These are phyloP conservation scores for Taiozyma sp. DNA, from an alignment of 1,139 yeast species.

Conservation along the genomic window DNA sequence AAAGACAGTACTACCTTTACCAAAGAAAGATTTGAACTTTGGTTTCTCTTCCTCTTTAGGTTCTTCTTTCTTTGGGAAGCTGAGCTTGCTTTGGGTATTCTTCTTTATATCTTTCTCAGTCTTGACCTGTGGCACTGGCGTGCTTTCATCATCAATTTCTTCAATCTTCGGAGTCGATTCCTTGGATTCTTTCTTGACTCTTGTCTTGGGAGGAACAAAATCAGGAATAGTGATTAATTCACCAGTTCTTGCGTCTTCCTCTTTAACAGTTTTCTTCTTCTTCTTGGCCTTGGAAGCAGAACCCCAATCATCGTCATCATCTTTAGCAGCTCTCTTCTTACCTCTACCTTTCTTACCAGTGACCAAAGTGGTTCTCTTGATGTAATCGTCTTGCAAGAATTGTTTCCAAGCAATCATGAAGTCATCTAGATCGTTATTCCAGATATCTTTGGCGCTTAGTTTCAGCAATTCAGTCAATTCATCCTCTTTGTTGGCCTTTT, in stretches of 20 bases:
- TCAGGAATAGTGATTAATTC: slow-evolving; percentile 22
- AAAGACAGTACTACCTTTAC: slow-evolving; percentile 21
- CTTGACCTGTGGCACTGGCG: slow-evolving; percentile 3
- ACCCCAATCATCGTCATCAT: slow-evolving; percentile 26
- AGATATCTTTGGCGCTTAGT: slow-evolving; percentile 79
- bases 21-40: slow-evolving; percentile 21
- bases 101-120: slow-evolving; percentile 5
- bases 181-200: slow-evolving; percentile 20
- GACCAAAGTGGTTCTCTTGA: slow-evolving; percentile 29
- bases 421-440: slow-evolving; percentile 78
- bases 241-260: slow-evolving; percentile 18
- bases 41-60: slow-evolving; percentile 15
- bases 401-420: slow-evolving; percentile 64
- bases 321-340: slow-evolving; percentile 24
- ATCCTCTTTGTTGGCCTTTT: slow-evolving; percentile 65
- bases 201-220: slow-evolving; percentile 18
- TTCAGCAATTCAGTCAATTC: slow-evolving; percentile 67
- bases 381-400: slow-evolving; percentile 52
- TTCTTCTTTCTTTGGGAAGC: slow-evolving; percentile 9
- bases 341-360: slow-evolving; percentile 27
- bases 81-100: slow-evolving; percentile 5
- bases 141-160: slow-evolving; percentile 9
- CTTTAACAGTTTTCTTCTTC: slow-evolving; percentile 22
- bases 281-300: slow-evolving; percentile 16
- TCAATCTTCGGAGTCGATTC: slow-evolving; percentile 16